Evolutionary conservation across 345 rosid genomes (phyloP).

Genomic region (Salix caprea): DNA sequence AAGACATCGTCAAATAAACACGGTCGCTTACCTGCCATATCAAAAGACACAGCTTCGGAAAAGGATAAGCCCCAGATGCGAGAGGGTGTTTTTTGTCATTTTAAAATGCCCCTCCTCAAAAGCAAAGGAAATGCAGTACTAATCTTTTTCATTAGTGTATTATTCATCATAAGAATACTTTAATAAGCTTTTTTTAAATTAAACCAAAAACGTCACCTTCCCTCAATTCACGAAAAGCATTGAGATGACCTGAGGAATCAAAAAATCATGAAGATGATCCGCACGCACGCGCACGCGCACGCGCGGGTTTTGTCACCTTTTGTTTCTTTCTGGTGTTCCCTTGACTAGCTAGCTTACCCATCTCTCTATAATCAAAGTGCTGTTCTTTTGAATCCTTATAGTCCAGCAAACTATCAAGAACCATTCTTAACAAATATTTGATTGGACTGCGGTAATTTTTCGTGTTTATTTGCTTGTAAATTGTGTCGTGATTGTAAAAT

Average conservation of each 20-base stretch:
- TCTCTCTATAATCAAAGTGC: neutral
- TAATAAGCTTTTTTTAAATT: neutral
- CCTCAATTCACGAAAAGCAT: neutral
- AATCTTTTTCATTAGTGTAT: neutral
- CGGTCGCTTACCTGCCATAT: neutral
- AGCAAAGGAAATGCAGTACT: neutral
- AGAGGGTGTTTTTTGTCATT: too few relatives aligned
- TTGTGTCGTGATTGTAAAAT: too few relatives aligned
- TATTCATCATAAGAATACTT: neutral
- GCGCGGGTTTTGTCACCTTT: constrained; percentile 4
- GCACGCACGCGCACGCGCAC: neutral
- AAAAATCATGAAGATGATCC: neutral
- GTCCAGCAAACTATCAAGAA: neutral
- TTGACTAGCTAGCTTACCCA: constrained; percentile 7
- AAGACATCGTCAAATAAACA: neutral
- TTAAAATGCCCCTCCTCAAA: neutral
- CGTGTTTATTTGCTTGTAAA: too few relatives aligned
- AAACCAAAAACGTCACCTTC: neutral
- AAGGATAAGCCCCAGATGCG: too few relatives aligned
- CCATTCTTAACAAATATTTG: neutral
- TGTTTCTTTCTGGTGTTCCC: constrained; percentile 1
- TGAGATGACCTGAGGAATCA: neutral
- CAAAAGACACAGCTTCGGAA: too few relatives aligned
- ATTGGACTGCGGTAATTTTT: constrained; percentile 2
- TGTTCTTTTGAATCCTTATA: neutral